These are phyloP conservation scores for Colletotrichum shisoi DNA, from an alignment of 2,329 filamentous ascomycete species.

Conservation along the genomic window DNA sequence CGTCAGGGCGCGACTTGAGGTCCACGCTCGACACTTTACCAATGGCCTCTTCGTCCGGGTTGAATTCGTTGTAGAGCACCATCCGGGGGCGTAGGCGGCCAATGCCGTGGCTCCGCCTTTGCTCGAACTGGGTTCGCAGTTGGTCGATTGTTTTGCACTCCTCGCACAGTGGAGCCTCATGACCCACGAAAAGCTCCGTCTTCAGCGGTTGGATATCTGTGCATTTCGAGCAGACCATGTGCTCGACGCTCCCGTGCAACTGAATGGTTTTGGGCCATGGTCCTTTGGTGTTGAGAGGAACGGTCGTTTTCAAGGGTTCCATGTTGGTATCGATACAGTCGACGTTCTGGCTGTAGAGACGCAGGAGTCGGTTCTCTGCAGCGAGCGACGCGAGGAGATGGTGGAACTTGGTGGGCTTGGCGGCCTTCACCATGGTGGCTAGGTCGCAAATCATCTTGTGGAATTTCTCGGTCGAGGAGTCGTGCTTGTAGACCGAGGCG, in stretches of 20 bases:
- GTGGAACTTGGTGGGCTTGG: constrained; percentile 87
- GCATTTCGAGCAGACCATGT: constrained; percentile 98
- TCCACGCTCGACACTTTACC: constrained; percentile 89
- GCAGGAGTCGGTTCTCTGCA: constrained; percentile 83
- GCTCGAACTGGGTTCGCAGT: constrained; percentile 76
- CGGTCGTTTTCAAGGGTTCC: constrained; percentile 77
- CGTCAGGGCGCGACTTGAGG: constrained; percentile 84
- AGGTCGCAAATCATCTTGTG: constrained; percentile 95
- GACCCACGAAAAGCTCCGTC: constrained; percentile 80
- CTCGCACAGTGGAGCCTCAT: constrained; percentile 80
- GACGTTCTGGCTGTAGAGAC: constrained; percentile 96
- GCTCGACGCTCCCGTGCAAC: constrained; percentile 89
- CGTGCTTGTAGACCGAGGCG: constrained; percentile 95
- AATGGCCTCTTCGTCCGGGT: constrained; percentile 95
- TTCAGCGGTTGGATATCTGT: constrained; percentile 78
- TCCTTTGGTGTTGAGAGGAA: constrained; percentile 82
- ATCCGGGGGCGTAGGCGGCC: constrained; percentile 89
- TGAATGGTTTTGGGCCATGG: constrained; percentile 95
- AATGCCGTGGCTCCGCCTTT: constrained; percentile 92
- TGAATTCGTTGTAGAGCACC: constrained; percentile 96
- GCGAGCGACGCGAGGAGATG: constrained; percentile 91
- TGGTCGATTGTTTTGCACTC: constrained; percentile 78
- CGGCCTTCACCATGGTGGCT: constrained; percentile 77
- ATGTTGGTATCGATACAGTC: constrained; percentile 91
- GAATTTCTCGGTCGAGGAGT: constrained; percentile 86